A percentile compares a stretch with the other conserved stretches of the same genome.
These are phyloP conservation scores for Coffea humblotiana DNA, from an alignment of 305 asterid species.

Conservation along the genomic window DNA sequence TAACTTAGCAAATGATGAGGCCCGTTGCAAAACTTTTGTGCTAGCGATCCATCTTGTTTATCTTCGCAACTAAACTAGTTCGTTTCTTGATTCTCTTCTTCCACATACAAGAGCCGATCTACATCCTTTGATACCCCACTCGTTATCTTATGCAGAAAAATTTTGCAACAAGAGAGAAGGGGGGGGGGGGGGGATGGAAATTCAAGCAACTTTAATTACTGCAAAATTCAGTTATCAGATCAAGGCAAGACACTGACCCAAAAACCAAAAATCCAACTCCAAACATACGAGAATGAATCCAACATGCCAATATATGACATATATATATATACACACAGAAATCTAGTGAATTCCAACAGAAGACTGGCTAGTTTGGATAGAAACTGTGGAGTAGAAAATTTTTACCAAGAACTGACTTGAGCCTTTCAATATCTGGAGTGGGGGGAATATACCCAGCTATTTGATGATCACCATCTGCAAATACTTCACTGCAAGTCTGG, in stretches of 20 bases:
- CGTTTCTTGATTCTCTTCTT: neutral
- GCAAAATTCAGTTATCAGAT: neutral
- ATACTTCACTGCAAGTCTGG: constrained; percentile 23
- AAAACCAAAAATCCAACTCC: no score
- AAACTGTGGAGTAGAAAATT: neutral
- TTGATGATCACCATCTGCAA: constrained; percentile 12
- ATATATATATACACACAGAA: no score
- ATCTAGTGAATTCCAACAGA: neutral
- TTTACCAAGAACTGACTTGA: constrained; percentile 22
- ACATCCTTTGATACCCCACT: neutral
- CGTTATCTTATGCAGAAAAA: no score
- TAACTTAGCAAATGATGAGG: neutral
- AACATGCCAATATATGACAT: neutral
- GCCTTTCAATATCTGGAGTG: constrained; percentile 13
- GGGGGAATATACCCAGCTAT: constrained; percentile 22
- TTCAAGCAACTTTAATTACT: neutral
- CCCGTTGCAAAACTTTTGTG: neutral
- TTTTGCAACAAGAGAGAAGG: no score
- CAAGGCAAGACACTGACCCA: neutral
- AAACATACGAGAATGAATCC: neutral
- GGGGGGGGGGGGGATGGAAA: no score
- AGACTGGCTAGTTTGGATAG: neutral
- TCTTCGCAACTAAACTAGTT: no score
- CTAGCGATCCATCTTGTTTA: neutral
- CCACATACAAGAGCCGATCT: neutral